These are phyloP conservation scores for Naganishia albida DNA, from an alignment of 1,284 basidiomycete species.

Conservation along the genomic window DNA sequence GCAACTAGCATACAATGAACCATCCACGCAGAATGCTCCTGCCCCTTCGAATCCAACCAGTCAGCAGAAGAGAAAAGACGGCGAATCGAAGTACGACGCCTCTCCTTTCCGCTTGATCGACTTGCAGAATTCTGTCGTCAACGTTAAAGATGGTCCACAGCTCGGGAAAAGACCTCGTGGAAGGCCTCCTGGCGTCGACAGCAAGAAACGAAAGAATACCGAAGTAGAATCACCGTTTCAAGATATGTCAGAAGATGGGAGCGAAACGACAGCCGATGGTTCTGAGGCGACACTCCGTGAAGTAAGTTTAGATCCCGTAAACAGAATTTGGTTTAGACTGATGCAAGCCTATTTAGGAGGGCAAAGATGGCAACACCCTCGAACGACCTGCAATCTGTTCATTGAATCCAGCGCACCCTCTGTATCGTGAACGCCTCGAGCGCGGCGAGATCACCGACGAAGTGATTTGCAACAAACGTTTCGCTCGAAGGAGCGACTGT, in stretches of 20 bases:
- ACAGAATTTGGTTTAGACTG: not conserved
- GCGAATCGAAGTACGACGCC: too few relatives aligned
- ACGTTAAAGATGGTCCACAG: not conserved
- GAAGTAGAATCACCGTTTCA: not conserved
- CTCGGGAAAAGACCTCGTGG: not conserved
- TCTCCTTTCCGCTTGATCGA: not conserved
- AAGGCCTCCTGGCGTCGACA: slow-evolving; percentile 3
- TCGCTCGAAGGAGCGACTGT: slow-evolving; percentile 57
- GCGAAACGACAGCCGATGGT: not conserved
- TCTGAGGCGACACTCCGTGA: not conserved
- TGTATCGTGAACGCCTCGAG: slow-evolving; percentile 43
- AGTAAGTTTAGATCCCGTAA: not conserved
- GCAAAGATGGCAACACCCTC: not conserved
- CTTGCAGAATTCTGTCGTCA: not conserved
- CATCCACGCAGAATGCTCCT: not conserved
- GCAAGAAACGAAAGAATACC: not conserved
- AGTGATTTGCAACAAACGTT: slow-evolving; percentile 54
- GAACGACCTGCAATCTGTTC: slow-evolving; percentile 30
- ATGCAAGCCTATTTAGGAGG: not conserved
- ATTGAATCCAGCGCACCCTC: slow-evolving; percentile 45
- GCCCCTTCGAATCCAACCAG: too few relatives aligned
- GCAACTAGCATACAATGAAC: not conserved
- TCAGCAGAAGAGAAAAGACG: not conserved
- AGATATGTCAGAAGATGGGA: not conserved
- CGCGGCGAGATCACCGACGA: slow-evolving; percentile 50